A percentile compares a stretch with the other conserved stretches of the same genome.
Evolutionary conservation across 495 filamentous ascomycete species (phyloP).

Genomic region (Saxophila tyrrhenica): DNA sequence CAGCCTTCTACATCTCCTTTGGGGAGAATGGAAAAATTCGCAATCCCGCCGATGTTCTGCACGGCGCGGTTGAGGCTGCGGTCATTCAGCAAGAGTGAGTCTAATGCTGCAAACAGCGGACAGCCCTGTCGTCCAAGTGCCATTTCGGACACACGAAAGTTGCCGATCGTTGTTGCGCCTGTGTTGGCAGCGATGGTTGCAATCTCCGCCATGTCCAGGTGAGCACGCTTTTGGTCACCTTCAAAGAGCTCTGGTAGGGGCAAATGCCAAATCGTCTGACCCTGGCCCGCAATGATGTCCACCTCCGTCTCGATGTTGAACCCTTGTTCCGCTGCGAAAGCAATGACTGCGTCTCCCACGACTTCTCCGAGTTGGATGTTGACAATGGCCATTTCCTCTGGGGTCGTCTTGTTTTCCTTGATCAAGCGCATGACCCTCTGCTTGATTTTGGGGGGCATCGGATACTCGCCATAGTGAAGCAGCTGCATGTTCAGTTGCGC

Average conservation of each 20-base stretch:
- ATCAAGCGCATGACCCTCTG: slow-evolving; percentile 30
- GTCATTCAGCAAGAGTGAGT: slow-evolving; percentile 40
- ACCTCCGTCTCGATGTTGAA: slow-evolving; percentile 34
- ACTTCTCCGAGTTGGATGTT: slow-evolving; percentile 21
- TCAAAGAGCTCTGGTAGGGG: slow-evolving; percentile 41
- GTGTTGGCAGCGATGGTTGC: slow-evolving; percentile 32
- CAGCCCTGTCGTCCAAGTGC: slow-evolving; percentile 37
- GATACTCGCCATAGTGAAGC: slow-evolving; percentile 34
- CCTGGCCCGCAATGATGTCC: slow-evolving; percentile 46
- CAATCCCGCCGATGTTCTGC: slow-evolving; percentile 51
- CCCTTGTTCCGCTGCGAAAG: slow-evolving; percentile 34
- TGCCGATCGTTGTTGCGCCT: slow-evolving; percentile 36
- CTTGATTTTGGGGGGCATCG: slow-evolving; percentile 42
- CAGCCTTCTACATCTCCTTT: slow-evolving; percentile 37
- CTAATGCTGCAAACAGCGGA: slow-evolving; percentile 38
- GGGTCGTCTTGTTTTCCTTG: slow-evolving; percentile 10
- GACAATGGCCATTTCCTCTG: slow-evolving; percentile 15
- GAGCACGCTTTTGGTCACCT: slow-evolving; percentile 37
- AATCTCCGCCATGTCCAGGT: slow-evolving; percentile 39
- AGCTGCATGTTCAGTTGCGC: slow-evolving; percentile 25
- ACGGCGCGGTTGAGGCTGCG: slow-evolving; percentile 45
- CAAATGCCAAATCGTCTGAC: slow-evolving; percentile 49
- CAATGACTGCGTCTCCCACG: slow-evolving; percentile 11
- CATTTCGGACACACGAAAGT: slow-evolving; percentile 36
- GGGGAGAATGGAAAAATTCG: slow-evolving; percentile 49